Evolutionary conservation across 352 stramenopile genomes (phyloP), one percentile per base, ranked within the genome.

Genomic region (Phytophthora brassicae): DNA sequence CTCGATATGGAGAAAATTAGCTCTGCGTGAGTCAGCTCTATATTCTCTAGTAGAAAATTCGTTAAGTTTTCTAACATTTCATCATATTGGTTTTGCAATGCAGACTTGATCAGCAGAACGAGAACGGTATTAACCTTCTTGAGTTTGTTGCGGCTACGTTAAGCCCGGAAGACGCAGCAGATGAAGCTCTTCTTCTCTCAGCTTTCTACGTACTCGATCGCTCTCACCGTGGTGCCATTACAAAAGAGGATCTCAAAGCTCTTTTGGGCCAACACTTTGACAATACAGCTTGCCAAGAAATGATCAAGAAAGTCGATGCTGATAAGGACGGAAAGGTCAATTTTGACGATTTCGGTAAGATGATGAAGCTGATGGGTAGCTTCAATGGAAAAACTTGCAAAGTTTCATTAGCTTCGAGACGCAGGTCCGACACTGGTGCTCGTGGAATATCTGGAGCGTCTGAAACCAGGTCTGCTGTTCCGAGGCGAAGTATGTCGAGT

Each of bases 61-160:
- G 26, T 4, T 4, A 31, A 31, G 4, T 31, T 31, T 8, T 31
- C 26, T 31, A 31, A 31, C 26, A 4, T 31, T 31, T 31, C 26
- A 8, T 31, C 26, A 31, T 31, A 9, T 31, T n/a, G n/a, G n/a
- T n/a, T n/a, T 58, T 12, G n/a, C 12, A 60, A 44, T 51, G 0
- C 22, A 92, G 84, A 4, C 74, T 93, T 11, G 79, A 93, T 35
- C 79, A 90, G 47, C 78, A 91, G 47, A 74, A 88, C 23, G 82
- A 88, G 7, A 86, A 86, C 28, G 80, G 84, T 7, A 74, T 93
- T 28, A 93, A 89, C 43, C 48, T 93, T 23, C 66, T 93, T 6
- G 84, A 93, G 60, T 93, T 93, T 59, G 79, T 93, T 14, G 81
- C 84, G 14, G 84, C 84, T 0, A 90, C 82, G 6, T 61, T 93